Base-by-base conservation (phyloP, 768 basidiomycete species). In the Lentinula boryana region DNA sequence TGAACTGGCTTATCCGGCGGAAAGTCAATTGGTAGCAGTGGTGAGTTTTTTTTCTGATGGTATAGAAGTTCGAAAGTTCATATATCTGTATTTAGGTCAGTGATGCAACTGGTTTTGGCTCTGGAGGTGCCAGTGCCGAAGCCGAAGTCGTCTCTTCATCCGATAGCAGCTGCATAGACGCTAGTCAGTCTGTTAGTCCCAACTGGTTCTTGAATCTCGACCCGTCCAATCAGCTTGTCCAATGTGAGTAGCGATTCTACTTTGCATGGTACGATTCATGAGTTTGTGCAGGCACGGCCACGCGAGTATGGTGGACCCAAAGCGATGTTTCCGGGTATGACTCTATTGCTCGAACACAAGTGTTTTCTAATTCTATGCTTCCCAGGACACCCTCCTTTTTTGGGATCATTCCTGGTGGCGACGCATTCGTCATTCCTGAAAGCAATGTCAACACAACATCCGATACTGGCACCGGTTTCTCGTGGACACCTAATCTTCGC, bases 351-450 rank as follows among this genome's bases (percentile, higher is more conserved):
- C 23, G 15, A 43, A n/a, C 38, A 18, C 4, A n/a, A 6, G 33
- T 3, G 7, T 33, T 44, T 9, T 16, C 52, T 33, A 62, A 63
- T 50, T 31, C 23, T 60, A 18, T 18, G 23, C 41, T 18, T 57
- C 6, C 31, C 62, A 88, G 88, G 15, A 82, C 68, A 0, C 79
- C 84, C n/a, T 78, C 70, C 36, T 89, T 90, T 69, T 75, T 83
- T 27, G 89, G 89, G 3, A 76, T 91, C 46, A 91, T 93, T 35
- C 91, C 91, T 1, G 91, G 91, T 0, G 91, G 91, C 12, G 75
- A 89, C 56, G 89, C 89, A 0, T 90, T 92, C 68, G 65, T 76
- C 5, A 81, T 93, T 49, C 87, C 87, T 1, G 62, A 79, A 63
- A 77, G 77, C 12, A 33, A 67, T 2, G 69, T 87, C 21, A 81